Conservation (phyloP, 306 rosid genomes). For the Purshia tridentata region DNA sequence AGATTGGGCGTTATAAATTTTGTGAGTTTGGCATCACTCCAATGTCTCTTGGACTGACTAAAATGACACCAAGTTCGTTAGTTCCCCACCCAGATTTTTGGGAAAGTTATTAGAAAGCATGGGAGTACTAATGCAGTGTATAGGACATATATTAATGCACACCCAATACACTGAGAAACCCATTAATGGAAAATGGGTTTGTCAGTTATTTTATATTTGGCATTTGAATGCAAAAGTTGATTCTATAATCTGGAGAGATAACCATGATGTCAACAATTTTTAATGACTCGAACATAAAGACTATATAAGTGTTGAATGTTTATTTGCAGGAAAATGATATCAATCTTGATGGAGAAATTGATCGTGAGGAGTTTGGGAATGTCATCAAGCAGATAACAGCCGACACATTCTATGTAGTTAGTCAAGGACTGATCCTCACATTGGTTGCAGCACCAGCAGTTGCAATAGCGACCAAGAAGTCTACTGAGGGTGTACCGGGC, state of each 20-base stretch:
- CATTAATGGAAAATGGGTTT: too few species aligned
- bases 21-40: background rate
- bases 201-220: too few species aligned
- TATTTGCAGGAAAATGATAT: constrained; percentile 55
- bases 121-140: too few species aligned
- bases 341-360: constrained; percentile 55
- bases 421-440: constrained; percentile 68
- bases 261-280: too few species aligned
- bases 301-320: background rate
- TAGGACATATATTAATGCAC: too few species aligned
- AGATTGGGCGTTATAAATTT: background rate
- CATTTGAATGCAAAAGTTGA: too few species aligned
- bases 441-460: constrained; percentile 76
- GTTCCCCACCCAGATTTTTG: too few species aligned
- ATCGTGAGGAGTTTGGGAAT: constrained; percentile 52
- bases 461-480: constrained; percentile 77
- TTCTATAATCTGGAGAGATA: too few species aligned
- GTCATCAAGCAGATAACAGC: constrained; percentile 58
- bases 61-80: too few species aligned
- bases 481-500: constrained; percentile 87
- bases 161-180: too few species aligned
- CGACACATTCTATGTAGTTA: constrained; percentile 46
- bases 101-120: too few species aligned
- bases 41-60: background rate
- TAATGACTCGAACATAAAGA: background rate